A percentile compares a stretch with the other conserved stretches of the same genome.
phyloP scores from a whole-genome alignment of 2,329 filamentous ascomycete genomes.

The Fusarium fujikuroi region DNA sequence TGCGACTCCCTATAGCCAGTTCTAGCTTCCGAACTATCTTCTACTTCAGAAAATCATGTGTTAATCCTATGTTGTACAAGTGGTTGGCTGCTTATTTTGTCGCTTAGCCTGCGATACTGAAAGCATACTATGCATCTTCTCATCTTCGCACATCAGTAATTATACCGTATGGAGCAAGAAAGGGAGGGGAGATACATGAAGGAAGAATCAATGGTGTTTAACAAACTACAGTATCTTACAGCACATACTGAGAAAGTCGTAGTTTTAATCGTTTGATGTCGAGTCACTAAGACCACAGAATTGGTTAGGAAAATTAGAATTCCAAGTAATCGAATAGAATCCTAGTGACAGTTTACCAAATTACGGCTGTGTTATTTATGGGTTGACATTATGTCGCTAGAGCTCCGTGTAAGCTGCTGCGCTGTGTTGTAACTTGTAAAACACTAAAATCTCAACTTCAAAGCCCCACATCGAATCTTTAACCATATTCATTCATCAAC shows the following conservation, averaged over 20 bases:
- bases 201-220: background rate
- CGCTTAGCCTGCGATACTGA: background rate
- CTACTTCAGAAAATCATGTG: background rate
- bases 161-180: background rate
- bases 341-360: background rate
- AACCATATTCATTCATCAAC: constrained; percentile 36
- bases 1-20: background rate
- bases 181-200: background rate
- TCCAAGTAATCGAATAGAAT: background rate
- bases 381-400: background rate
- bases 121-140: background rate
- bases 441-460: constrained; percentile 44
- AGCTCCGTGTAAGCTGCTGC: background rate
- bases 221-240: background rate
- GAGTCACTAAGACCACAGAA: background rate
- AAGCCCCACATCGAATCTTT: constrained; percentile 46
- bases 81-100: background rate
- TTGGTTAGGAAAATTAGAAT: background rate
- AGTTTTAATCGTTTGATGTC: background rate
- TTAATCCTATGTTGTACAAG: background rate
- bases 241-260: background rate
- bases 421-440: background rate
- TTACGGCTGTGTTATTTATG: background rate
- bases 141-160: background rate
- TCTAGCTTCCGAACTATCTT: background rate